Conservation (phyloP, 2,329 filamentous ascomycete species). For the Fusarium protoensiforme region DNA sequence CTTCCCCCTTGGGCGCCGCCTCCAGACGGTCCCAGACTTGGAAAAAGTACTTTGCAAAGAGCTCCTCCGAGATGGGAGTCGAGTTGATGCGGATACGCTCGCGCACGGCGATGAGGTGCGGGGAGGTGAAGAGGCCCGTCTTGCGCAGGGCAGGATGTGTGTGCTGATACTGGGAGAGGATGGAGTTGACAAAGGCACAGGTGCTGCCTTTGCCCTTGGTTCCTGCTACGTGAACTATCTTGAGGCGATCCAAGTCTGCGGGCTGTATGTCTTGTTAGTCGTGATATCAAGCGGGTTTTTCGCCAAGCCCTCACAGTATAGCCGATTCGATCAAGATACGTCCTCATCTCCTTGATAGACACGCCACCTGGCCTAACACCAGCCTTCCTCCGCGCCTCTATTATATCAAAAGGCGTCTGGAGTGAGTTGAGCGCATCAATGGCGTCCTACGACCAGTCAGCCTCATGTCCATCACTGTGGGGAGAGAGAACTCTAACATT, state of each 20-base stretch:
- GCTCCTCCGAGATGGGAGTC: conserved; percentile 63
- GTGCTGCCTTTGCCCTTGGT: conserved; percentile 84
- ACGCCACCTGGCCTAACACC: conserved; percentile 76
- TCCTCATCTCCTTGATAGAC: conserved; percentile 81
- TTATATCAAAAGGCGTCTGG: conserved; percentile 85
- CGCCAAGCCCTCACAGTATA: conserved; percentile 65
- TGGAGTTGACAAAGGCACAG: conserved; percentile 73
- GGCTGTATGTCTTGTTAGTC: conserved; percentile 40
- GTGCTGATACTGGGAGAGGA: conserved; percentile 65
- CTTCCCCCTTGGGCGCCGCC: conserved; percentile 45
- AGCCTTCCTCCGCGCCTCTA: conserved; percentile 81
- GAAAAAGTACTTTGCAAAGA: conserved; percentile 75
- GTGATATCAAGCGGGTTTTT: background rate
- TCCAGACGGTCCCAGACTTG: conserved; percentile 71
- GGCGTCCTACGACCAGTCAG: conserved; percentile 72
- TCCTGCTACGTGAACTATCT: conserved; percentile 76
- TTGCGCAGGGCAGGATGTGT: conserved; percentile 51
- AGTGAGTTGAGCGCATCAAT: conserved; percentile 88
- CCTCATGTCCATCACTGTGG: background rate
- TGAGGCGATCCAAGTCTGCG: conserved; percentile 67
- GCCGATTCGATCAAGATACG: conserved; percentile 81
- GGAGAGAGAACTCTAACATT: conserved; percentile 44
- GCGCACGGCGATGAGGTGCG: conserved; percentile 74
- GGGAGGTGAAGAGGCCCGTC: conserved; percentile 75
- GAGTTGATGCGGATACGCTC: conserved; percentile 75